Conservation (phyloP, 2,329 filamentous ascomycete genomes). For the Fusarium sarcochroum region DNA sequence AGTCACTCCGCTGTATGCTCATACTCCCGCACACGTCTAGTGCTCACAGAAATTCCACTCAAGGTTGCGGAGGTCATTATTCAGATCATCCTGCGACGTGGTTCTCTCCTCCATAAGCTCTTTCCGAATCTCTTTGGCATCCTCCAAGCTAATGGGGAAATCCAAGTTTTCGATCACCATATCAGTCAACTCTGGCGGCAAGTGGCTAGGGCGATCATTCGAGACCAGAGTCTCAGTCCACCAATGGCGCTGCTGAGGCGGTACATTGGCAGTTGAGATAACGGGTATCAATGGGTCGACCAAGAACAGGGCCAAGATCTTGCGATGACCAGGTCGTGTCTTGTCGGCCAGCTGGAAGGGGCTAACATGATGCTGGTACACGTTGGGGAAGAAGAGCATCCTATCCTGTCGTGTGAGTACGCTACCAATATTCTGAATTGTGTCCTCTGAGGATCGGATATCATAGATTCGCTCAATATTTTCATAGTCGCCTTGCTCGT, state of each 20-base stretch:
- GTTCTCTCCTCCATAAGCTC: conserved; percentile 37
- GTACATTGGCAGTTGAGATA: conserved; percentile 61
- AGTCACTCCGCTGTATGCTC: neutral
- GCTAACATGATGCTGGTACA: conserved; percentile 65
- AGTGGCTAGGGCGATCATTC: conserved; percentile 12
- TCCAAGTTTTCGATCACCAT: conserved; percentile 35
- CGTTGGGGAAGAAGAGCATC: conserved; percentile 69
- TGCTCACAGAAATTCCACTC: conserved; percentile 42
- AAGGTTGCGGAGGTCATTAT: neutral
- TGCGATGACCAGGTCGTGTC: conserved; percentile 68
- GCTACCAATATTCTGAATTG: conserved; percentile 59
- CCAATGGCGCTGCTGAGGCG: conserved; percentile 60
- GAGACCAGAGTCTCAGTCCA: conserved; percentile 41
- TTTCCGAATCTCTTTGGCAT: conserved; percentile 31
- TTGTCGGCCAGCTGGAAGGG: conserved; percentile 67
- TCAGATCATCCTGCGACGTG: conserved; percentile 1
- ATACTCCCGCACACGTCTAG: neutral
- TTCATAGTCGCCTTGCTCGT: conserved; percentile 53
- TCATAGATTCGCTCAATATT: conserved; percentile 56
- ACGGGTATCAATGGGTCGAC: conserved; percentile 68
- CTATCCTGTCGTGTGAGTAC: conserved; percentile 63
- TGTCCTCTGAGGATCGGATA: conserved; percentile 37
- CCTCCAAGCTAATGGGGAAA: conserved; percentile 34
- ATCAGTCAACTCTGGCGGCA: conserved; percentile 29
- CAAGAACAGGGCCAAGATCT: conserved; percentile 72